Base-by-base conservation (phyloP, 1,139 yeast genomes). In the Trichomonascaceae sp. region DNA sequence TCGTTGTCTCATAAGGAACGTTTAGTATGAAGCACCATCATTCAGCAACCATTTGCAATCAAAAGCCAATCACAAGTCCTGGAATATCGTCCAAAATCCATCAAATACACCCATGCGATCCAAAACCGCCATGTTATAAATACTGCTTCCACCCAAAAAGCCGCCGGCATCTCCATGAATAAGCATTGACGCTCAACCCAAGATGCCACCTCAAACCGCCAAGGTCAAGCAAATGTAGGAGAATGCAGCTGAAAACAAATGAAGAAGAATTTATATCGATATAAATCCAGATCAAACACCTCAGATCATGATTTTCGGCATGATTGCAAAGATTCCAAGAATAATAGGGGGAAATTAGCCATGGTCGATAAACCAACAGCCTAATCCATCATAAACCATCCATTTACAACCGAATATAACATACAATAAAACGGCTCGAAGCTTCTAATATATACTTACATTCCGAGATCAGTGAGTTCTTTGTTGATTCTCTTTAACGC, bases 401-500 rank as follows among this genome's bases (percentile, higher is more conserved):
- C 46, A 43, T 24, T 10, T 20, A 13, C 19, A 43, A 24, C 38
- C 6, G n/a, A 45, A 45, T 24, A 22, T 17, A 45, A 17, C 8
- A 22, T 22, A 22, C 6, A 22, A 22, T 22, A 22, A 22, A 22
- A 22, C 6, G 6, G 24, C 24, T 4, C 3, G 24, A 22, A 22
- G 24, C 24, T 22, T 22, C 6, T 4, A 6, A 36, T 22, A 19
- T 36, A 55, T 61, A 84, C 93, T 74, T 81, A 85, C 93, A 88
- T 85, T 72, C 96, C 96, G 70, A 91, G 81, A 75, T 91, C 98
- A 66, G 87, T 85, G 69, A 91, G 82, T 77, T 91, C 98, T 77
- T 91, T 91, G 77, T 88, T 88, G 70, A 91, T 90, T 82, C 98
- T 91, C 77, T 91, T 91, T 68, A 84, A 81, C 66, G 96, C 90